phyloP scores from a whole-genome alignment of 495 filamentous ascomycete genomes.

The Cercophora newfieldiana region DNA sequence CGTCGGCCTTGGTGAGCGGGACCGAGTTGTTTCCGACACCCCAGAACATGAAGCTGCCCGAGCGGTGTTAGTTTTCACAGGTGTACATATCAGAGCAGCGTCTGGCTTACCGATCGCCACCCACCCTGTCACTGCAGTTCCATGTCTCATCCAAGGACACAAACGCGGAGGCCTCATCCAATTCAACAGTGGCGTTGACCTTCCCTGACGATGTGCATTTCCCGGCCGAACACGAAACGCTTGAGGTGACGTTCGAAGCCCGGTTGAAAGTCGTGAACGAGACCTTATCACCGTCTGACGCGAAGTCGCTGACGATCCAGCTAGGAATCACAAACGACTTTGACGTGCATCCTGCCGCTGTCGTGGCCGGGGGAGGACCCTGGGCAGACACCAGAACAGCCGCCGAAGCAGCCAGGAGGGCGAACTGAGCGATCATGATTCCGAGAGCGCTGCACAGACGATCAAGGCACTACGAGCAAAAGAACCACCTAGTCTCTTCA shows the following conservation, averaged over 20 bases:
- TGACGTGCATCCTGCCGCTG: slow-evolving; percentile 22
- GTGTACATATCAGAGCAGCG: not conserved
- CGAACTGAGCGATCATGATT: not conserved
- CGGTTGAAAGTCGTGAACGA: slow-evolving; percentile 24
- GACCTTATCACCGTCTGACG: not conserved
- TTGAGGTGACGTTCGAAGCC: slow-evolving; percentile 18
- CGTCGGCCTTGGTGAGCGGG: not conserved
- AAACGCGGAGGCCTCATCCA: not conserved
- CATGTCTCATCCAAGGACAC: slow-evolving; percentile 30
- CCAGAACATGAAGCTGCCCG: slow-evolving; percentile 19
- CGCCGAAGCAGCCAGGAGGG: slow-evolving; percentile 9
- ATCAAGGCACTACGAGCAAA: not conserved
- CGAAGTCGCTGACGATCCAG: slow-evolving; percentile 25
- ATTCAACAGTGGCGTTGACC: slow-evolving; percentile 9
- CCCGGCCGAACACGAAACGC: slow-evolving; percentile 12
- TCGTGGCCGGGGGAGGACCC: not conserved
- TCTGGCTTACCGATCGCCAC: slow-evolving; percentile 19
- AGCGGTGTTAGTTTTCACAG: not conserved
- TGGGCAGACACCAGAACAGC: not conserved
- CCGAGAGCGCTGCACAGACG: not conserved
- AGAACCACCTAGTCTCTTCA: not conserved
- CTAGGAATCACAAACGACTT: slow-evolving; percentile 29
- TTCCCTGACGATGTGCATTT: slow-evolving; percentile 6
- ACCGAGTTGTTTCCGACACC: slow-evolving; percentile 25
- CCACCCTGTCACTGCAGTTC: slow-evolving; percentile 22